These are phyloP conservation scores for Mycena crocata DNA, from an alignment of 768 basidiomycete species.

Conservation along the genomic window DNA sequence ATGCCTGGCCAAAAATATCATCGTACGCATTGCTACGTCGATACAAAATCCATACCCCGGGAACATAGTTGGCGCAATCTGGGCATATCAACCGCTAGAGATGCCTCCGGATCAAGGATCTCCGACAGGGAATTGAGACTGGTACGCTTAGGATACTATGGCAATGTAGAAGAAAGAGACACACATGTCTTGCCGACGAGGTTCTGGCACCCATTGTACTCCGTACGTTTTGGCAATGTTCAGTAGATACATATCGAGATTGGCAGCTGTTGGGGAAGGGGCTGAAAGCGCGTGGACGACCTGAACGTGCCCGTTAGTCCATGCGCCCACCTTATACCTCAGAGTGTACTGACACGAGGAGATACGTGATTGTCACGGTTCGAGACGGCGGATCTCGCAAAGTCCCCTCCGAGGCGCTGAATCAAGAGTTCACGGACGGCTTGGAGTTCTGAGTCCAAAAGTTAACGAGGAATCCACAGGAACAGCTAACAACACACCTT, in stretches of 20 bases:
- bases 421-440: slow-evolving; percentile 65
- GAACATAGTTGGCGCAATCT: slow-evolving; percentile 68
- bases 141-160: background rate
- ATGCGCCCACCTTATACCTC: slow-evolving; percentile 1
- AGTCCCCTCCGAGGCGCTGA: slow-evolving; percentile 67
- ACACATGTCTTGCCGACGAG: slow-evolving; percentile 71
- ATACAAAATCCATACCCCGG: slow-evolving; percentile 61
- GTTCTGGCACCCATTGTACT: slow-evolving; percentile 73
- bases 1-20: slow-evolving; percentile 62
- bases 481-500: slow-evolving; percentile 55
- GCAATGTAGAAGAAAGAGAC: slow-evolving; percentile 35
- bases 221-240: slow-evolving; percentile 64
- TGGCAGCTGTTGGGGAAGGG: slow-evolving; percentile 65
- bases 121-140: slow-evolving; percentile 71
- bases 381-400: slow-evolving; percentile 61
- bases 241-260: slow-evolving; percentile 67
- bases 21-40: background rate
- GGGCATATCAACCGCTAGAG: slow-evolving; percentile 65
- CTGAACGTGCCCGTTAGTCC: slow-evolving; percentile 40
- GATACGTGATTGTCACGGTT: slow-evolving; percentile 69
- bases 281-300: slow-evolving; percentile 64
- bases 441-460: slow-evolving; percentile 61
- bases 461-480: slow-evolving; percentile 18
- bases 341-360: slow-evolving; percentile 49
- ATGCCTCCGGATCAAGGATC: slow-evolving; percentile 63